Percentiles rank a stretch among this genome's conserved stretches.
phyloP scores from a whole-genome alignment of 2,329 filamentous ascomycete species.

The Colletotrichum magnum region DNA sequence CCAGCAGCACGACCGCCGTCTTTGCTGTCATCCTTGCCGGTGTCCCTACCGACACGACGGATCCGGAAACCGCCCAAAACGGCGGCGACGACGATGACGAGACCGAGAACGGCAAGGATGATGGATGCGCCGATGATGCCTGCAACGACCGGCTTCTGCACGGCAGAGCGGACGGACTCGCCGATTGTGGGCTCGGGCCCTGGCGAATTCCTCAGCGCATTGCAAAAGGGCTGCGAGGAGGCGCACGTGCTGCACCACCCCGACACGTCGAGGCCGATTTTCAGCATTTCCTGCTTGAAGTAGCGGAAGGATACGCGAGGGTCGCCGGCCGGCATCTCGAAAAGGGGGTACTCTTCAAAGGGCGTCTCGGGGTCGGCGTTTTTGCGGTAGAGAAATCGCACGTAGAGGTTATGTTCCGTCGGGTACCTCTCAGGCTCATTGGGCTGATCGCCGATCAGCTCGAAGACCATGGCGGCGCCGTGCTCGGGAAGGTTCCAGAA shows the following conservation, averaged over 20 bases:
- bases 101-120: conserved; percentile 53
- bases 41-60: conserved; percentile 38
- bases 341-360: conserved; percentile 57
- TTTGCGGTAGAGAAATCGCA: conserved; percentile 71
- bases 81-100: conserved; percentile 51
- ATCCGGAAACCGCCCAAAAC: conserved; percentile 52
- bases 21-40: conserved; percentile 7
- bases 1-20: conserved; percentile 38
- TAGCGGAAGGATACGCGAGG: conserved; percentile 53
- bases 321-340: conserved; percentile 52
- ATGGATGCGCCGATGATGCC: conserved; percentile 63
- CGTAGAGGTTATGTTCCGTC: conserved; percentile 56
- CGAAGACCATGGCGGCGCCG: conserved; percentile 82
- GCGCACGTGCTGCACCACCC: conserved; percentile 63
- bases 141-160: conserved; percentile 54
- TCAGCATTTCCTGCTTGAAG: conserved; percentile 56
- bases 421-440: conserved; percentile 47
- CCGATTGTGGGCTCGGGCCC: conserved; percentile 1
- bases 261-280: conserved; percentile 50
- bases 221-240: conserved; percentile 56
- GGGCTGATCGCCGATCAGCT: conserved; percentile 62
- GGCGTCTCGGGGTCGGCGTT: conserved; percentile 54
- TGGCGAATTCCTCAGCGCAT: conserved; percentile 7
- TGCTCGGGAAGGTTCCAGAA: conserved; percentile 70
- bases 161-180: conserved; percentile 7